Base-by-base conservation (phyloP, 257 asterid genomes). In the Nicotiana tabacum region DNA sequence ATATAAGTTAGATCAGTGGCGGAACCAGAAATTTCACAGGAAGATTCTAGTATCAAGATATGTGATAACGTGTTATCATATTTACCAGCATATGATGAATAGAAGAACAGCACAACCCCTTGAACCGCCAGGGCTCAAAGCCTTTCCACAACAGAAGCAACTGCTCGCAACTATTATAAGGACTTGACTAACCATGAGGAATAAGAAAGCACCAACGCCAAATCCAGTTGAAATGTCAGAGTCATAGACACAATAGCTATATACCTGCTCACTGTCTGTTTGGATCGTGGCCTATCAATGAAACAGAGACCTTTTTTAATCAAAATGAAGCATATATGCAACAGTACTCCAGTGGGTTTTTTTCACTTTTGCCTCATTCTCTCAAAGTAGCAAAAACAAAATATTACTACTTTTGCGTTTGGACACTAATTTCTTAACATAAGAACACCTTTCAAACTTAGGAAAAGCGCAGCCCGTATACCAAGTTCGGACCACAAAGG, bases 211-310 rank as follows among this genome's bases (percentile, higher is more conserved):
- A 43, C 92, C 92, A 3, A 89, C 88, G 43, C 92, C 92, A 29
- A 61, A 86, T 15, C 92, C 92, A 32, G 90, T 89, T 7, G 92
- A 86, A 43, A 84, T 89, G 69, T 89, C 91, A 0, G 92, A 89
- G 62, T 90, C 91, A 51, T 90, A 90, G 27, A 86, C 86, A 70
- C 92, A 88, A 69, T 90, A 91, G 17, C 46, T 81, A 53, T 89
- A 91, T 46, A 88, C 39, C 48, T 81, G 83, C 80, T 94, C 97
- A 7, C 4, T 55, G 66, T 95, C 97, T 4, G 5, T 35, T 78
- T 46, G 51, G n/a, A 88, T 18, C 37, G 32, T 60, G 48, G 92
- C 98, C 98, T 95, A 89, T 35, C 81, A 85, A 79, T 78, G 83
- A 83, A 33, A 72, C 4, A 2, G 15, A n/a, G 18, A 43, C 76